Conservation (phyloP, 2,329 filamentous ascomycete species). For the Pseudogymnoascus sp. region DNA sequence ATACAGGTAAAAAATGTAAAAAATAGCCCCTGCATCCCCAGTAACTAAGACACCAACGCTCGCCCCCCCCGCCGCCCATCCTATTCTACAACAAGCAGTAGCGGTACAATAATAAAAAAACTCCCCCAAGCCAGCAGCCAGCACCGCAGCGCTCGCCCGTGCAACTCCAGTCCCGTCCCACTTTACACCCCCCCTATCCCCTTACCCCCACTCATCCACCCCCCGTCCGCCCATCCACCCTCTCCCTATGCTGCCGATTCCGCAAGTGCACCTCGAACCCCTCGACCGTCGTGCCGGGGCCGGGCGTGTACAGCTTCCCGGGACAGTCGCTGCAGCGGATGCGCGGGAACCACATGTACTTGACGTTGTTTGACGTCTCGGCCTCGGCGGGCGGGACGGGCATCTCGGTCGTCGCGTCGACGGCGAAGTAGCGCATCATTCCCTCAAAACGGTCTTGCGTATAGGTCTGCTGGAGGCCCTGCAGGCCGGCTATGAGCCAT, state of each 20-base stretch:
- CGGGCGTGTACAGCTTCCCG: conserved; percentile 86
- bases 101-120: neutral
- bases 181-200: neutral
- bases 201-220: neutral
- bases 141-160: neutral
- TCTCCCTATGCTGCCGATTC: conserved; percentile 71
- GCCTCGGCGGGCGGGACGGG: conserved; percentile 41
- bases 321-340: conserved; percentile 91
- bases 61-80: neutral
- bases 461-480: conserved; percentile 60
- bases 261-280: conserved; percentile 92
- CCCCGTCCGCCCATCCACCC: conserved; percentile 41
- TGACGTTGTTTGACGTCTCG: conserved; percentile 53
- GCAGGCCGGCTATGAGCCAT: conserved; percentile 73
- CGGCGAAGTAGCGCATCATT: conserved; percentile 80
- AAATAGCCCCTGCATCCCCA: neutral
- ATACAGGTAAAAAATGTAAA: neutral
- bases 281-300: conserved; percentile 72
- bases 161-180: neutral
- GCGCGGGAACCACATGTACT: conserved; percentile 76
- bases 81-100: neutral
- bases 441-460: conserved; percentile 79
- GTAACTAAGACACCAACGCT: neutral
- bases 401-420: conserved; percentile 63
- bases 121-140: neutral